Percentiles rank a stretch among this genome's conserved stretches.
Conservation (phyloP, 2,329 filamentous ascomycete species). For the Phoma sp. region DNA sequence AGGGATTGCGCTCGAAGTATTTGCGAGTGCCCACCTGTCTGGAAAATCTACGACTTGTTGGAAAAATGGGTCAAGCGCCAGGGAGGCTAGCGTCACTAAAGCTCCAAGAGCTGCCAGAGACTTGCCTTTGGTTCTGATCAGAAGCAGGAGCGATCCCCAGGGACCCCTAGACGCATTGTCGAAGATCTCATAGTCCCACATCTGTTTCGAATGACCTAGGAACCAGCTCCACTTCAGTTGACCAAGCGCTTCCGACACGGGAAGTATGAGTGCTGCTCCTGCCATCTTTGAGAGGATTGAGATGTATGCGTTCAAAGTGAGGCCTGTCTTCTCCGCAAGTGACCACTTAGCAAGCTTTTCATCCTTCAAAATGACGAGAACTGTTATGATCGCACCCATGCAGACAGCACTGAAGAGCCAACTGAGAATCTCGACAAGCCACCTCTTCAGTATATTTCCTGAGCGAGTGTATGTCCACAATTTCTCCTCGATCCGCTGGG, state of each 20-base stretch:
- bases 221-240: constrained; percentile 50
- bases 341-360: constrained; percentile 20
- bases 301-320: constrained; percentile 41
- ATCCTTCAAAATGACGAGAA: constrained; percentile 20
- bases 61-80: constrained; percentile 43
- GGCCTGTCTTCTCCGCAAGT: not conserved
- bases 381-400: constrained; percentile 30
- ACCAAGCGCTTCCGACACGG: constrained; percentile 39
- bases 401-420: constrained; percentile 36
- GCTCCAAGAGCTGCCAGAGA: constrained; percentile 35
- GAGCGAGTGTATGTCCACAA: constrained; percentile 28
- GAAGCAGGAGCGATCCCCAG: constrained; percentile 29
- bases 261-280: constrained; percentile 37
- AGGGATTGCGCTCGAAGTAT: constrained; percentile 23
- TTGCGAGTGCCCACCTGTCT: constrained; percentile 21
- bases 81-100: constrained; percentile 23
- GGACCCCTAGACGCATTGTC: constrained; percentile 42
- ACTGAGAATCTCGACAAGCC: constrained; percentile 36
- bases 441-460: constrained; percentile 29
- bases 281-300: constrained; percentile 38
- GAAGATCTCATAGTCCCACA: constrained; percentile 49
- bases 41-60: constrained; percentile 43
- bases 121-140: constrained; percentile 29
- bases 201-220: constrained; percentile 29
- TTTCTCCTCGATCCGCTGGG: constrained; percentile 32